Evolutionary conservation across 108 stramenopile genomes (phyloP).

Genomic region (Aurantiochytrium sp.): DNA sequence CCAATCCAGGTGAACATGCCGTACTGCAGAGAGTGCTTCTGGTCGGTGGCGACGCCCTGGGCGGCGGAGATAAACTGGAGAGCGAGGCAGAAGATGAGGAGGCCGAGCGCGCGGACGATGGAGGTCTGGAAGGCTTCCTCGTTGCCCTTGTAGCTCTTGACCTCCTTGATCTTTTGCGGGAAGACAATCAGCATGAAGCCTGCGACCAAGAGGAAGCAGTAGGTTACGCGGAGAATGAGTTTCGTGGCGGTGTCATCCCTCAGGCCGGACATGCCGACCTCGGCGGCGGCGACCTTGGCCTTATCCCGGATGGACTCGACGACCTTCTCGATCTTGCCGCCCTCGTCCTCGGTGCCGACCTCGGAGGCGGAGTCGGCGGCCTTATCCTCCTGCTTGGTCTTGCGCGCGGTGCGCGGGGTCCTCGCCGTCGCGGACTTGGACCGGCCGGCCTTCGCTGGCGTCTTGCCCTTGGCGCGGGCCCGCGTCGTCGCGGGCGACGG

Average conservation of each 20-base stretch:
- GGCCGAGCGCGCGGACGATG: neutral
- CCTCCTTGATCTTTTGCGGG: neutral
- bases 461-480: neutral
- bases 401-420: neutral
- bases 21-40: slow-evolving; percentile 15
- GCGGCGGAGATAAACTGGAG: neutral
- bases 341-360: neutral
- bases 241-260: neutral
- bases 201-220: neutral
- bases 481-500: neutral
- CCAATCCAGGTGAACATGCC: slow-evolving; percentile 1
- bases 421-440: neutral
- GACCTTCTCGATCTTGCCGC: neutral
- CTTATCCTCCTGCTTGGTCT: neutral
- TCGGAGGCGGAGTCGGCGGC: neutral
- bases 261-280: neutral
- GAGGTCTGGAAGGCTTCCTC: neutral
- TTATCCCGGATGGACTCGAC: neutral
- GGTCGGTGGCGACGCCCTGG: neutral
- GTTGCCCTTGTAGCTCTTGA: neutral
- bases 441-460: neutral
- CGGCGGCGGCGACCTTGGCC: slow-evolving; percentile 3
- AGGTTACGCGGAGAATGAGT: neutral
- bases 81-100: neutral
- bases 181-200: neutral